Evolutionary conservation across 352 stramenopile species (phyloP).

Genomic region (Phytopythium kandeliae): DNA sequence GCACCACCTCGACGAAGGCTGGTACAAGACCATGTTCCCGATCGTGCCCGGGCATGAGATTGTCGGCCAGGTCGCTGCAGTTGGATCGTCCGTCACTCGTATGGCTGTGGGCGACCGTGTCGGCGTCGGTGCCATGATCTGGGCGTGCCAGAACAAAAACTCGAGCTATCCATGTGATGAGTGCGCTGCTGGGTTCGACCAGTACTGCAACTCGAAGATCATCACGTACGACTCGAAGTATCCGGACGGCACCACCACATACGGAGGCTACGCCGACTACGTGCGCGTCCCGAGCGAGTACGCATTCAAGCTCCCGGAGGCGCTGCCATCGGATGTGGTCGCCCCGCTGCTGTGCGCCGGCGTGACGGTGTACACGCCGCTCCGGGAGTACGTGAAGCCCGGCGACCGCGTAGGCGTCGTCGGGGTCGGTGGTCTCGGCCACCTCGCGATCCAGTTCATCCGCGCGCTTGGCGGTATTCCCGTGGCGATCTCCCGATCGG

Average conservation of each 20-base stretch:
- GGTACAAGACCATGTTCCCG: constrained; percentile 25
- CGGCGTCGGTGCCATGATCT: no score
- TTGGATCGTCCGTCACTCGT: no score
- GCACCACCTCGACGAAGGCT: constrained; percentile 18
- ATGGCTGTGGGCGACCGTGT: no score
- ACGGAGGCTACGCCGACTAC: not conserved
- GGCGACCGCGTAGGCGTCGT: constrained; percentile 55
- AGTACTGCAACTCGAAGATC: not conserved
- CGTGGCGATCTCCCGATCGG: constrained; percentile 49
- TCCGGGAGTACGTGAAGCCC: constrained; percentile 43
- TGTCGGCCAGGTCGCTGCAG: no score
- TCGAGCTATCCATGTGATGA: no score
- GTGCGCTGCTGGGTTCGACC: no score
- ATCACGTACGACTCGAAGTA: not conserved
- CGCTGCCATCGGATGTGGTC: constrained; percentile 33
- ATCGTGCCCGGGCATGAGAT: constrained; percentile 10
- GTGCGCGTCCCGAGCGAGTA: constrained; percentile 6
- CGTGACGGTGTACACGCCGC: constrained; percentile 72
- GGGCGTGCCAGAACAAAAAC: no score
- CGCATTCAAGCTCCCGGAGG: constrained; percentile 65
- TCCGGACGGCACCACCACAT: not conserved
- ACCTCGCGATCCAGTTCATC: constrained; percentile 72
- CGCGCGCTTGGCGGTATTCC: constrained; percentile 39
- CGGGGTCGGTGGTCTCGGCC: constrained; percentile 69
- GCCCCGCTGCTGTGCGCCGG: constrained; percentile 18